Evolutionary conservation across 306 rosid species (phyloP).

Genomic region (Lathyrus sativus): DNA sequence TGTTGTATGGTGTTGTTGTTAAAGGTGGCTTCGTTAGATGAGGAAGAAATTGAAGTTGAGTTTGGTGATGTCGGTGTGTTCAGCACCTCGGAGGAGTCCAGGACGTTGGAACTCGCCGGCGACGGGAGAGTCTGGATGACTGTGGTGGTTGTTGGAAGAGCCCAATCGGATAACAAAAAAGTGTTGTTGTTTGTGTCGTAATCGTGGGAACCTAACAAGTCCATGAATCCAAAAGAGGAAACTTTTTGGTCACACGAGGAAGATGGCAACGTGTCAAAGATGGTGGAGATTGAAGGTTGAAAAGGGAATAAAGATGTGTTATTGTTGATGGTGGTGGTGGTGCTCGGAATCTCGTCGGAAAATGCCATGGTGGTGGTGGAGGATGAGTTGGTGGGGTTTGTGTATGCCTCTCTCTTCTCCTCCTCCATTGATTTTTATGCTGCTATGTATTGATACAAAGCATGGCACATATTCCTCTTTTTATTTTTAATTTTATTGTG

Average conservation of each 20-base stretch:
- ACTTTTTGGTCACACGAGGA: conserved; percentile 43
- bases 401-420: conserved; percentile 40
- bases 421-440: conserved; percentile 60
- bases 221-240: conserved; percentile 51
- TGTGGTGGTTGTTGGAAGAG: conserved; percentile 9
- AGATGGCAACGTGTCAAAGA: conserved; percentile 50
- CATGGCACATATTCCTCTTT: conserved; percentile 58
- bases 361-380: conserved; percentile 44
- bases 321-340: conserved; percentile 35
- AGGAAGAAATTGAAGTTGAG: conserved; percentile 68
- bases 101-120: conserved; percentile 47
- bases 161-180: conserved; percentile 50
- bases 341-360: conserved; percentile 51
- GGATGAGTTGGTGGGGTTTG: conserved; percentile 36
- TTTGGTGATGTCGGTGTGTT: conserved; percentile 69
- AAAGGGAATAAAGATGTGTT: conserved; percentile 38
- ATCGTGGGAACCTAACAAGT: conserved; percentile 47
- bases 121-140: conserved; percentile 34
- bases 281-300: conserved; percentile 36
- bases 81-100: conserved; percentile 58
- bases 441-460: conserved; percentile 37
- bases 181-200: conserved; percentile 21
- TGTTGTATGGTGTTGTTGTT: conserved; percentile 19
- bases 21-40: conserved; percentile 56
- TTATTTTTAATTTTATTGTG: neutral